A percentile compares a stretch with the other conserved stretches of the same genome.
These are phyloP conservation scores for Colletotrichum tabaci DNA, from an alignment of 2,329 filamentous ascomycete species.

Conservation along the genomic window DNA sequence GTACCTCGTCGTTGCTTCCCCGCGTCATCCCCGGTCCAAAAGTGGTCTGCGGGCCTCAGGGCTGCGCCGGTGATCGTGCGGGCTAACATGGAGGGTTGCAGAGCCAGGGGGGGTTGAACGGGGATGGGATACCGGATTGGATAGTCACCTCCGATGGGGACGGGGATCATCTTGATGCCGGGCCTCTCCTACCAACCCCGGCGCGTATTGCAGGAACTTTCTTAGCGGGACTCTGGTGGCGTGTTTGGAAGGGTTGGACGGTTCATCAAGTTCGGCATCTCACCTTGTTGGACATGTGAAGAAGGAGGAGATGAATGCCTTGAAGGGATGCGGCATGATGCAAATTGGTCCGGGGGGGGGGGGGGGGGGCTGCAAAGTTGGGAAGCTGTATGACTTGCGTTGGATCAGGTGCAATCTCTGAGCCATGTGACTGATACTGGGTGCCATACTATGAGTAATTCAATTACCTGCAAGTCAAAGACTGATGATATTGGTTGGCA, in stretches of 20 bases:
- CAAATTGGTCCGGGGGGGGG: not conserved
- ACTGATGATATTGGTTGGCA: not conserved
- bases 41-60: conserved; percentile 15
- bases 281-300: conserved; percentile 33
- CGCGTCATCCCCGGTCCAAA: conserved; percentile 11
- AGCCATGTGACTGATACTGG: not conserved
- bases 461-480: too few relatives aligned
- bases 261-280: conserved; percentile 1
- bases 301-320: conserved; percentile 30
- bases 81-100: conserved; percentile 20
- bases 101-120: conserved; percentile 19
- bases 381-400: conserved; percentile 12
- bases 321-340: conserved; percentile 20
- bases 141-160: conserved; percentile 28
- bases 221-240: not conserved
- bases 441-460: not conserved
- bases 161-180: conserved; percentile 22
- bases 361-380: conserved; percentile 10
- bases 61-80: conserved; percentile 12
- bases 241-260: not conserved
- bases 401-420: conserved; percentile 21
- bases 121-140: conserved; percentile 28
- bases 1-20: not conserved
- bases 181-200: conserved; percentile 2
- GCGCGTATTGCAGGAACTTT: conserved; percentile 21